phyloP scores from a whole-genome alignment of 179 eudicot genomes.

The Sideroxylon spinosum region DNA sequence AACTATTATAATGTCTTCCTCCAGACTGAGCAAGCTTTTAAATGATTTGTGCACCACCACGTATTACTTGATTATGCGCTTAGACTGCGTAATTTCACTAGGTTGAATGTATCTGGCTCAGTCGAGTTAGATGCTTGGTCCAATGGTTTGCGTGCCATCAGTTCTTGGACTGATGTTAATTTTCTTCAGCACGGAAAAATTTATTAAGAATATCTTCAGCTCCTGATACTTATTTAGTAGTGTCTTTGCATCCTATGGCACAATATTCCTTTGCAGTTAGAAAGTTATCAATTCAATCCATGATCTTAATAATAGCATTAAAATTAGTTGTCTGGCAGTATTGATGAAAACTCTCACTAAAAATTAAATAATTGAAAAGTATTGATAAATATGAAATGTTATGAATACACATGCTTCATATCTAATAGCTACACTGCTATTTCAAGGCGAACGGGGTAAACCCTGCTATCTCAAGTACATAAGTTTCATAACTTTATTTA shows the following conservation, averaged over 20 bases:
- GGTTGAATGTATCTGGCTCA: not conserved
- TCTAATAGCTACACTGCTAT: not conserved
- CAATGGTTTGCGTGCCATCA: not conserved
- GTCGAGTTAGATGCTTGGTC: not conserved
- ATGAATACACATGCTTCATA: not conserved
- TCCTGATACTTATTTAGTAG: not conserved
- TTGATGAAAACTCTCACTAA: not conserved
- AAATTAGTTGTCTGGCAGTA: not conserved
- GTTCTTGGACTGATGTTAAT: not conserved
- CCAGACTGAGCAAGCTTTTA: not conserved
- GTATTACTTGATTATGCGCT: not conserved
- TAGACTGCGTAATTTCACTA: not conserved
- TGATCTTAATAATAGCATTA: not conserved
- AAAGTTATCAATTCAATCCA: slow-evolving; percentile 3
- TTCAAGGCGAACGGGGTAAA: not conserved
- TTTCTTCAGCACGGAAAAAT: not conserved
- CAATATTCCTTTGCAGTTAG: not conserved
- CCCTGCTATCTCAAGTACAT: not conserved
- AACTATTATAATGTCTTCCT: not conserved
- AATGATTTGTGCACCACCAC: not conserved
- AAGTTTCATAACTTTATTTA: not conserved
- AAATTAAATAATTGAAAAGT: no score
- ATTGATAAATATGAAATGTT: not conserved
- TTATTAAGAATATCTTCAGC: not conserved
- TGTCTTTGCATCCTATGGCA: not conserved